phyloP scores from a whole-genome alignment of 768 basidiomycete genomes.

The Leccinum barrowsii region DNA sequence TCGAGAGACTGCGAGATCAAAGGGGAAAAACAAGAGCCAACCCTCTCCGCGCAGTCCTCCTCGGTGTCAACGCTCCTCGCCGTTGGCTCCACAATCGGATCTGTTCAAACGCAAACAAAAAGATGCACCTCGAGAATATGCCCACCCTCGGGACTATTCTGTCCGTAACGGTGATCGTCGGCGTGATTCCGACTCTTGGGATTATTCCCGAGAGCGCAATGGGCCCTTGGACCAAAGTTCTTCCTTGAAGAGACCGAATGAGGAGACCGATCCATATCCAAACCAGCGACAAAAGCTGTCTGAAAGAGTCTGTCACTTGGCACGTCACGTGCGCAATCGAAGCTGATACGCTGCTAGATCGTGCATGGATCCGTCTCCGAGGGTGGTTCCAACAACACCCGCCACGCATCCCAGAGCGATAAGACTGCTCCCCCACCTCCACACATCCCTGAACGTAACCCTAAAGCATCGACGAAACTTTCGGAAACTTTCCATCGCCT shows the following conservation, averaged over 20 bases:
- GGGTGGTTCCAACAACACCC: slow-evolving; percentile 3
- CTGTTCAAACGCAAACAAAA: slow-evolving; percentile 35
- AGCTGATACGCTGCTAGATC: slow-evolving; percentile 17
- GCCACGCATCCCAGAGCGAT: slow-evolving; percentile 6
- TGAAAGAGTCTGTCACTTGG: slow-evolving; percentile 26
- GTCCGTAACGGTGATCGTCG: slow-evolving; percentile 21
- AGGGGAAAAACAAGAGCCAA: slow-evolving; percentile 20
- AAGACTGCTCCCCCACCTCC: neutral
- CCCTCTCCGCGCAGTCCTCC: slow-evolving; percentile 18
- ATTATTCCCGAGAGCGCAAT: slow-evolving; percentile 18
- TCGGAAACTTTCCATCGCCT: slow-evolving; percentile 39
- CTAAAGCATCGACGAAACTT: slow-evolving; percentile 8
- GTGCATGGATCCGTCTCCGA: slow-evolving; percentile 7
- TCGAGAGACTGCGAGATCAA: slow-evolving; percentile 21
- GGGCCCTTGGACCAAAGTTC: slow-evolving; percentile 11
- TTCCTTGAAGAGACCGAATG: slow-evolving; percentile 26
- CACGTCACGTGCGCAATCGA: neutral
- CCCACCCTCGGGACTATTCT: slow-evolving; percentile 18
- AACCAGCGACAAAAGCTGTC: slow-evolving; percentile 26
- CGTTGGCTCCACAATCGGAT: slow-evolving; percentile 43
- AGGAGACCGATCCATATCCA: slow-evolving; percentile 22
- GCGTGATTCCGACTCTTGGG: slow-evolving; percentile 23
- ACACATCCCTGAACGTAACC: neutral
- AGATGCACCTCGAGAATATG: slow-evolving; percentile 21
- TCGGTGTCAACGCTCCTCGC: slow-evolving; percentile 28